These are phyloP conservation scores for Coemansia sp. DNA, from an alignment of 192 early-diverging fungal genomes.

Conservation along the genomic window DNA sequence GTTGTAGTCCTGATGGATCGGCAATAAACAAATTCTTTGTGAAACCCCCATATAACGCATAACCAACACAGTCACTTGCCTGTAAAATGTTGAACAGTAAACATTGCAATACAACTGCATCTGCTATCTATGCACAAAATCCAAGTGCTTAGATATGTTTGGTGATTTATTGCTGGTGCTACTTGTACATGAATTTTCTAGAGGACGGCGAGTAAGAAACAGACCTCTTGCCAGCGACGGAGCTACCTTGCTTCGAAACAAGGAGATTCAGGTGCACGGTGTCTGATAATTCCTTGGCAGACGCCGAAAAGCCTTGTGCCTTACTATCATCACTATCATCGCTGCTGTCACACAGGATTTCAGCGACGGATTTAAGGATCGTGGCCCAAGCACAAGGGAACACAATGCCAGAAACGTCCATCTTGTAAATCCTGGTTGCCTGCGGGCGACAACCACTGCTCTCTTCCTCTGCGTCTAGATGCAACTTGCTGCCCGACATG, in stretches of 20 bases:
- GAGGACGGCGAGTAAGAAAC: slow-evolving; percentile 4
- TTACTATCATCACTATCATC: neutral
- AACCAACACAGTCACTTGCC: no score
- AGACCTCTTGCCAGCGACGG: slow-evolving; percentile 32
- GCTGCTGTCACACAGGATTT: slow-evolving; percentile 1
- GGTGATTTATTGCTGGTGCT: neutral
- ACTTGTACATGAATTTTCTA: slow-evolving; percentile 18
- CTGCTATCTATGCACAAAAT: no score
- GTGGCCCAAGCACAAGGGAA: slow-evolving; percentile 37
- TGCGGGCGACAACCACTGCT: neutral
- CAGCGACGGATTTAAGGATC: slow-evolving; percentile 22
- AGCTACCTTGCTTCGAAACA: slow-evolving; percentile 42
- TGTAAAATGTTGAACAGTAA: no score
- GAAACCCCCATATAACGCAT: no score
- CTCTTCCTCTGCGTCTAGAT: neutral
- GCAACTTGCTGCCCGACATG: neutral
- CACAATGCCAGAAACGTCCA: slow-evolving; percentile 38
- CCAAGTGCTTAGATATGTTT: no score
- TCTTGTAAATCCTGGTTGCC: slow-evolving; percentile 16
- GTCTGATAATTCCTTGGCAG: slow-evolving; percentile 31
- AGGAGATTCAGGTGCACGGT: slow-evolving; percentile 48
- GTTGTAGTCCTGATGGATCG: no score
- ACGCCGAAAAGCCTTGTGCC: slow-evolving; percentile 8
- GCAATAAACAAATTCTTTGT: no score
- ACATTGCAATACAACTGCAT: no score